Percentiles rank a stretch among this genome's conserved stretches.
Evolutionary conservation across 495 filamentous ascomycete genomes (phyloP).

Genomic region (Penicillium robsamsonii): DNA sequence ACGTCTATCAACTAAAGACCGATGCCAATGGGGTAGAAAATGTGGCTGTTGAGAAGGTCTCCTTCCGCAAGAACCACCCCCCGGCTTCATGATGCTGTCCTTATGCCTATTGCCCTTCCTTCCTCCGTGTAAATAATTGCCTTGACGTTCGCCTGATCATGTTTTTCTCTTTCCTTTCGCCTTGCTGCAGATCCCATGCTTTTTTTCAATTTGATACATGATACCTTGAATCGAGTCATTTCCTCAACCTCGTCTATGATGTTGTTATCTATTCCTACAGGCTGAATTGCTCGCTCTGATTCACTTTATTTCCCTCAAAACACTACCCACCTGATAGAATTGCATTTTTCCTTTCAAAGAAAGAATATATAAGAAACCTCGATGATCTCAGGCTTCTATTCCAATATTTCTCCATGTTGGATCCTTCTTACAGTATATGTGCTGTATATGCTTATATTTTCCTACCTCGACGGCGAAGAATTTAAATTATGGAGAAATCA

Average conservation of each 20-base stretch:
- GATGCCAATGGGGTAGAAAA: constrained; percentile 86
- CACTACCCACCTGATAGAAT: not conserved
- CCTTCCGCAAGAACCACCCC: constrained; percentile 77
- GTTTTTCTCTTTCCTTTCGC: constrained; percentile 10
- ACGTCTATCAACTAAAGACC: constrained; percentile 94
- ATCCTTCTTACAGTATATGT: no score
- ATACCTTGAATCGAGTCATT: constrained; percentile 21
- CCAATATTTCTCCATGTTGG: no score
- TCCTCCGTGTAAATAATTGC: constrained; percentile 36
- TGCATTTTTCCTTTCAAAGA: not conserved
- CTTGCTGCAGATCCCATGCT: constrained; percentile 5
- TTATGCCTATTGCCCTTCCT: not conserved
- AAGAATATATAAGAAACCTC: no score
- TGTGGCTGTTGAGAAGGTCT: constrained; percentile 96
- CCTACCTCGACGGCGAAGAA: no score
- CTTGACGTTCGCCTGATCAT: constrained; percentile 24
- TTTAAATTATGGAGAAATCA: no score
- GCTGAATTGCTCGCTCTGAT: not conserved
- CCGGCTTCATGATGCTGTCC: constrained; percentile 28
- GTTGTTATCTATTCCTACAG: not conserved
- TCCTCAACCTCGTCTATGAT: not conserved
- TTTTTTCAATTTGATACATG: constrained; percentile 18
- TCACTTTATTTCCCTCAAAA: not conserved
- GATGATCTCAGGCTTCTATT: no score
- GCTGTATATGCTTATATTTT: no score